phyloP scores from a whole-genome alignment of 768 basidiomycete species.

The Termitomyces sp. region DNA sequence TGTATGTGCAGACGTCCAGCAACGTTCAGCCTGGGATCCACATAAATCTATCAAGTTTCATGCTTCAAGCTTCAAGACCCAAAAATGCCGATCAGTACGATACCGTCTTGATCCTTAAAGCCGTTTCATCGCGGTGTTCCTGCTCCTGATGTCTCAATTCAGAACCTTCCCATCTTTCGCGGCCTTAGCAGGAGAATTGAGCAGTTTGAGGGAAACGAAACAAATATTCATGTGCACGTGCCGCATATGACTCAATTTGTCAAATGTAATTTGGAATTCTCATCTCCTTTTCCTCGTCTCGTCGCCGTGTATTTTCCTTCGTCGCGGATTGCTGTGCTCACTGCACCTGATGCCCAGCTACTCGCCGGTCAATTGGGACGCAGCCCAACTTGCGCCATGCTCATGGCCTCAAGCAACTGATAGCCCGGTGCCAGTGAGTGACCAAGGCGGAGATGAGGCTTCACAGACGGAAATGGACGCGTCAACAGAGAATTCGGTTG shows the following conservation, averaged over 20 bases:
- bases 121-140: too few relatives aligned
- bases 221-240: background rate
- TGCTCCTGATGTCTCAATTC: too few relatives aligned
- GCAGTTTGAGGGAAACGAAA: background rate
- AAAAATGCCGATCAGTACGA: too few relatives aligned
- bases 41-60: too few relatives aligned
- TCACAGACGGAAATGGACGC: background rate
- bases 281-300: background rate
- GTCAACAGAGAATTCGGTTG: background rate
- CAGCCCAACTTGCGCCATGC: constrained; percentile 4
- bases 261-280: background rate
- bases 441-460: background rate
- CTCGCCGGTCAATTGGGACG: constrained; percentile 16
- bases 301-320: too few relatives aligned
- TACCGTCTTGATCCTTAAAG: too few relatives aligned
- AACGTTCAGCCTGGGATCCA: too few relatives aligned
- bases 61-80: too few relatives aligned
- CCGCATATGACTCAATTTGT: background rate
- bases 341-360: constrained; percentile 11
- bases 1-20: too few relatives aligned
- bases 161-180: too few relatives aligned
- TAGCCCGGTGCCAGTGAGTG: background rate
- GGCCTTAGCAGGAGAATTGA: too few relatives aligned
- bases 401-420: background rate
- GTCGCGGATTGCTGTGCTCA: background rate